These are phyloP conservation scores for Candida berthetii DNA, from an alignment of 805 yeast genomes.

Conservation along the genomic window DNA sequence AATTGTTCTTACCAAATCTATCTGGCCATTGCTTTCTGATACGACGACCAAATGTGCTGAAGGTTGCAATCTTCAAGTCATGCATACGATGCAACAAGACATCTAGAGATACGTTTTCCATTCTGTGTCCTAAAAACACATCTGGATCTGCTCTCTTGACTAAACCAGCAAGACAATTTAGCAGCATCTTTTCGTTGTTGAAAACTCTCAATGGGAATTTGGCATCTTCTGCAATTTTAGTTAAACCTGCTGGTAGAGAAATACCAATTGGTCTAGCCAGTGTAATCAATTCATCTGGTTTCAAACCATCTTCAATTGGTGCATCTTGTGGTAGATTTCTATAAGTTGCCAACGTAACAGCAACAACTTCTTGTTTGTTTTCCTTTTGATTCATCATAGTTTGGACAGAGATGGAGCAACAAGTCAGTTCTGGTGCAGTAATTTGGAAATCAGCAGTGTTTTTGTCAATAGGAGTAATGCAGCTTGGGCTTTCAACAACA, in stretches of 20 bases:
- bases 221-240: constrained; percentile 49
- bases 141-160: constrained; percentile 82
- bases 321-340: constrained; percentile 68
- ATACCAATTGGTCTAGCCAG: constrained; percentile 75
- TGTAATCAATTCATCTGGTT: constrained; percentile 61
- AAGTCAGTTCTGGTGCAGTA: constrained; percentile 61
- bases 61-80: constrained; percentile 64
- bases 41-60: constrained; percentile 83
- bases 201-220: constrained; percentile 48
- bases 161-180: constrained; percentile 68
- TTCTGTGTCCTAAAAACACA: constrained; percentile 79
- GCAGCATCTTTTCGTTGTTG: constrained; percentile 67
- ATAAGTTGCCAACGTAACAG: constrained; percentile 73
- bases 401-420: constrained; percentile 72
- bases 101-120: constrained; percentile 75
- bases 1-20: constrained; percentile 49
- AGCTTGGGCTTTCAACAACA: constrained; percentile 41
- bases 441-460: constrained; percentile 27
- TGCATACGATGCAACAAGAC: constrained; percentile 77
- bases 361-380: constrained; percentile 81
- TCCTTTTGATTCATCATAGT: constrained; percentile 70
- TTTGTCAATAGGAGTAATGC: constrained; percentile 41
- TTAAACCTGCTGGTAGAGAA: constrained; percentile 73
- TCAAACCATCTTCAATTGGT: constrained; percentile 54
- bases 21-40: constrained; percentile 75